Conservation (phyloP, 352 stramenopile genomes). For the Pythium periplocum region DNA sequence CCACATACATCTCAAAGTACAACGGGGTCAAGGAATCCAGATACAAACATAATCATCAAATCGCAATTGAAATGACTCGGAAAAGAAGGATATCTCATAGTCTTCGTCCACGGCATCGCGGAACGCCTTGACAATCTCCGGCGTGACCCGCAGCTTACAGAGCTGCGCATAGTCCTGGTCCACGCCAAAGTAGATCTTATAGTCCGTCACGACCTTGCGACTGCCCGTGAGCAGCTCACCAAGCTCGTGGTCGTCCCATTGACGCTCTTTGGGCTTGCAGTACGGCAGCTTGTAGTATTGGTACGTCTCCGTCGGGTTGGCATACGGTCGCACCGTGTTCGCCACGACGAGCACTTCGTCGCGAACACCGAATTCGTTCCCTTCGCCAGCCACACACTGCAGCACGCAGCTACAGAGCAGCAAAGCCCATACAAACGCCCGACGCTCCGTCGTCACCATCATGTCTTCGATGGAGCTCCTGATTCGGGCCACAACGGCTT, state of each 20-base stretch:
- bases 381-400: conserved; percentile 3
- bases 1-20: conserved; percentile 97
- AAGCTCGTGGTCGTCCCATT: conserved; percentile 88
- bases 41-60: not conserved
- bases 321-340: conserved; percentile 91
- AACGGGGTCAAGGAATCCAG: conserved; percentile 20
- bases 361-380: conserved; percentile 17
- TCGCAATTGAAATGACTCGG: too few species aligned
- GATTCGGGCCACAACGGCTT: too few species aligned
- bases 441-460: too few species aligned
- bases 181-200: conserved; percentile 79
- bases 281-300: conserved; percentile 98
- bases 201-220: conserved; percentile 88
- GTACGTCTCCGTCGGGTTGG: conserved; percentile 98
- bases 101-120: conserved; percentile 96
- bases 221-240: conserved; percentile 95
- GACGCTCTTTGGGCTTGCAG: conserved; percentile 83
- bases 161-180: conserved; percentile 85
- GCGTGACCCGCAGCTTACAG: conserved; percentile 80
- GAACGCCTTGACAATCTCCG: conserved; percentile 84
- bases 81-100: conserved; percentile 81
- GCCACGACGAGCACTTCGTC: conserved; percentile 68
- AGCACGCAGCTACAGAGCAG: too few species aligned
- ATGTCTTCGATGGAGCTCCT: too few species aligned
- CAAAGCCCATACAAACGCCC: too few species aligned